These are phyloP conservation scores for Eucalyptus fibrosa DNA, from an alignment of 345 rosid species.

Conservation along the genomic window DNA sequence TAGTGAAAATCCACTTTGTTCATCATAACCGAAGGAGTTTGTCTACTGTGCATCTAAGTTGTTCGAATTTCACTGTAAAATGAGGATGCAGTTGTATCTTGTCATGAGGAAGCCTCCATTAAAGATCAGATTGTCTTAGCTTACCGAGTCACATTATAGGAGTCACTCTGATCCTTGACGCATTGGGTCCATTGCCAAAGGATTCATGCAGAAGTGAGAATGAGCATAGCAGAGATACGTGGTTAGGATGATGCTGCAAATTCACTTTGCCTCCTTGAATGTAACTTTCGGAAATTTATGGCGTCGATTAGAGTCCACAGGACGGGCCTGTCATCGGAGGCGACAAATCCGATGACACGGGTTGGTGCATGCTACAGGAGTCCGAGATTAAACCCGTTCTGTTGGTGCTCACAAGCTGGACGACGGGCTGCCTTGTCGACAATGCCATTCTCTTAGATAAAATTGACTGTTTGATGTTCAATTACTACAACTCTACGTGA, in stretches of 20 bases:
- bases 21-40: background rate
- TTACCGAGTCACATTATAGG: background rate
- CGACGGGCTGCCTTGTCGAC: background rate
- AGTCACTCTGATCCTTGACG: background rate
- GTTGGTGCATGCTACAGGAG: background rate
- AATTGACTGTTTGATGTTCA: background rate
- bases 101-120: background rate
- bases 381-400: background rate
- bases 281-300: background rate
- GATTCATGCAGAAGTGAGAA: background rate
- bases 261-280: background rate
- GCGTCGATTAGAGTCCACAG: background rate
- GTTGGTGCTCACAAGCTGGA: background rate
- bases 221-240: background rate
- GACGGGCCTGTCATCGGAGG: background rate
- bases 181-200: background rate
- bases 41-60: background rate
- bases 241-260: background rate
- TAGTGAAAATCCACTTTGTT: background rate
- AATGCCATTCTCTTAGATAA: background rate
- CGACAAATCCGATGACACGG: background rate
- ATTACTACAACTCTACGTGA: background rate
- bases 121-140: background rate
- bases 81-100: background rate
- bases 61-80: background rate